Base-by-base conservation (phyloP, 169 alveolate species). In the Cryptosporidium andersoni region DNA sequence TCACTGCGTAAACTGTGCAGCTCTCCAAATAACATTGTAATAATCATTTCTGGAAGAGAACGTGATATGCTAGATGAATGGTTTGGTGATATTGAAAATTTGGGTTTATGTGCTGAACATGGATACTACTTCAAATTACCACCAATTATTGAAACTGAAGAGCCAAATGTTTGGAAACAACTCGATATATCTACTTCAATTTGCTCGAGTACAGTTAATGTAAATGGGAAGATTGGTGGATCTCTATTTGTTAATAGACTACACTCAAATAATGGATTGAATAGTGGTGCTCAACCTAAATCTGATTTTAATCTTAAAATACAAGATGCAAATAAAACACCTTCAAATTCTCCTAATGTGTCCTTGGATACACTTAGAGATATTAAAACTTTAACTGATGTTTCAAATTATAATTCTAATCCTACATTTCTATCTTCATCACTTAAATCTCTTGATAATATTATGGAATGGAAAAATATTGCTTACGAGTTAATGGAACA, bases 401-500 rank as follows among this genome's bases (percentile, higher is more conserved):
- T 25, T 25, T 25, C 25, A 25, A 25, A 0, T 25, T 25, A 25
- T 25, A 25, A 25, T 25, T 25, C 25, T 25, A 25, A 25, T 25
- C 25, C 25, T 25, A 25, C 25, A 6, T 34, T 34, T 60, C 9
- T 16, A 34, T 60, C 49, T 60, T 11, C 25, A 60, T 4, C 11
- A 6, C 45, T 11, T n/a, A 14, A 60, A 34, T 14, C 39, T 2
- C 8, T 8, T 49, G 55, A 9, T 49, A 60, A 60, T 60, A 25
- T 39, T 6, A 60, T 60, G 80, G 80, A 91, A 42, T 91, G 94
- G 91, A 82, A 91, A 74, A 64, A 82, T 3, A 80, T 89, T 37
- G 91, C 94, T 9, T 40, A 88, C 40, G 90, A 82, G 82, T 82
- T 91, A 48, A 89, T 91, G 92, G 82, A 74, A 65, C 92, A 91